Conservation (phyloP, 129 eudicot species). For the Escallonia herrerae region DNA sequence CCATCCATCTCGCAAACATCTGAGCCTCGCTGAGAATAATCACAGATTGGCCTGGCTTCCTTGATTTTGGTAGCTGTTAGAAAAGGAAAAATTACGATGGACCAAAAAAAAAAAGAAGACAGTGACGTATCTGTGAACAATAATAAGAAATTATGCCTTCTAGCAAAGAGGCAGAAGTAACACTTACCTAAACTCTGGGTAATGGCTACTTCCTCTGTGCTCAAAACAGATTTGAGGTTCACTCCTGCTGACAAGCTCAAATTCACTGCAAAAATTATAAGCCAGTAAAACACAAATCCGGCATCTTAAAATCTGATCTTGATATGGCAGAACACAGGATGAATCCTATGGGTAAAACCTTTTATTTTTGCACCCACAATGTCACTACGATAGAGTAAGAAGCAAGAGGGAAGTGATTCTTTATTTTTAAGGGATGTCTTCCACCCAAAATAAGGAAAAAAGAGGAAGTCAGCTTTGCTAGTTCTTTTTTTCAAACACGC, state of each 20-base stretch:
- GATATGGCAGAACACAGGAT: too few species aligned
- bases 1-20: slow-evolving; percentile 59
- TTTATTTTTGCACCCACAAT: background rate
- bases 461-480: too few species aligned
- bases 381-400: background rate
- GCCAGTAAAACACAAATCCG: background rate
- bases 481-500: too few species aligned
- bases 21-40: slow-evolving; percentile 32
- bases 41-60: slow-evolving; percentile 28
- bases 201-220: slow-evolving; percentile 10
- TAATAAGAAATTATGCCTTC: background rate
- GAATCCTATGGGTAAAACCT: background rate
- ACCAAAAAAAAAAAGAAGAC: too few species aligned
- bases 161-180: background rate
- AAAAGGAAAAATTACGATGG: too few species aligned
- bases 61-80: slow-evolving; percentile 17
- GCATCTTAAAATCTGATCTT: background rate
- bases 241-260: slow-evolving; percentile 19
- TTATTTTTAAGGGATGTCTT: too few species aligned
- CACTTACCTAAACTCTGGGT: slow-evolving; percentile 15
- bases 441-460: too few species aligned
- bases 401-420: too few species aligned
- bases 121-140: background rate
- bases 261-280: slow-evolving; percentile 19
- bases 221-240: slow-evolving; percentile 21